Evolutionary conservation across 2,329 filamentous ascomycete species (phyloP).

Genomic region (Westerdykella aurantiaca): DNA sequence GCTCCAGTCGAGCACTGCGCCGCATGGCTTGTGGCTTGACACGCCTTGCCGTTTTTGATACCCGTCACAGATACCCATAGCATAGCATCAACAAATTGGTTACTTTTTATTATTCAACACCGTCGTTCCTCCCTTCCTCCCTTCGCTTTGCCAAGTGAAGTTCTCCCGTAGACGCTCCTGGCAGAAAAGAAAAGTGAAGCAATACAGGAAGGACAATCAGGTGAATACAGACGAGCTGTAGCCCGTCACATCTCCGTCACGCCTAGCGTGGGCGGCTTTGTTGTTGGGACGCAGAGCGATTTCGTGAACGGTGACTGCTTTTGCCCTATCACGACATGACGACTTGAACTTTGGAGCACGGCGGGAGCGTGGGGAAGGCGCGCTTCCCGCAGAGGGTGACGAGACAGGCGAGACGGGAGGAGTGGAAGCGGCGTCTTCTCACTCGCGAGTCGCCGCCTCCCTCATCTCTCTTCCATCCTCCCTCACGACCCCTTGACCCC

Average conservation of each 20-base stretch:
- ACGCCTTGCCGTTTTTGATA: conserved; percentile 29
- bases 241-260: background rate
- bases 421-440: too few species aligned
- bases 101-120: background rate
- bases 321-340: too few species aligned
- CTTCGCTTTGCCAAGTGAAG: background rate
- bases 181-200: background rate
- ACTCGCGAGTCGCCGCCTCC: too few species aligned
- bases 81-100: conserved; percentile 10
- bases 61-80: conserved; percentile 23
- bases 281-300: too few species aligned
- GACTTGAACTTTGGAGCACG: too few species aligned
- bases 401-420: too few species aligned
- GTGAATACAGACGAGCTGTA: background rate
- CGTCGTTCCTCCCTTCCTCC: background rate
- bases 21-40: conserved; percentile 16
- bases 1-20: background rate
- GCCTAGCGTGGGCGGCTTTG: background rate
- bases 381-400: too few species aligned
- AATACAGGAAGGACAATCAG: background rate
- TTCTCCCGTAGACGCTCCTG: background rate
- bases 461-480: too few species aligned
- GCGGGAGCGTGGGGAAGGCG: too few species aligned
- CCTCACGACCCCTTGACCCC: too few species aligned
- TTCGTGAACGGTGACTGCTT: too few species aligned